Conservation (phyloP, 805 yeast species). For the Zygotorulaspora chibaensis region DNA sequence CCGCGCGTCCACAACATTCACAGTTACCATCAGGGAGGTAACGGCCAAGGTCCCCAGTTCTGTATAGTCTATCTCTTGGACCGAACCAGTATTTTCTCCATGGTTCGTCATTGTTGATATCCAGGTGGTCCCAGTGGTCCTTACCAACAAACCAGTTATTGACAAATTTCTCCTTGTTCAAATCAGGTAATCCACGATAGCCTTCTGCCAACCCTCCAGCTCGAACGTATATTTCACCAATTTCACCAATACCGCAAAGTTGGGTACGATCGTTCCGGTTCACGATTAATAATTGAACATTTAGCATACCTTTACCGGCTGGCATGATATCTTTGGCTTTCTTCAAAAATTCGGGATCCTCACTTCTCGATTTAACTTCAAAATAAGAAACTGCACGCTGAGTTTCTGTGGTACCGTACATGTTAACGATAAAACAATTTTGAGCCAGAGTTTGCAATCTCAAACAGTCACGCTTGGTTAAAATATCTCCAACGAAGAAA, state of each 20-base stretch:
- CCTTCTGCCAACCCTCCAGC: constrained; percentile 99
- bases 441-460: constrained; percentile 88
- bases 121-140: constrained; percentile 56
- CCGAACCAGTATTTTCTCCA: constrained; percentile 88
- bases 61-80: constrained; percentile 90
- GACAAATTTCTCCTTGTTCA: constrained; percentile 82
- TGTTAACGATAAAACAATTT: constrained; percentile 86
- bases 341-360: constrained; percentile 70
- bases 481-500: constrained; percentile 95
- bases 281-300: constrained; percentile 90
- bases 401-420: constrained; percentile 99
- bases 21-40: constrained; percentile 96
- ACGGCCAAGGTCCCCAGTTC: constrained; percentile 97
- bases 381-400: constrained; percentile 96
- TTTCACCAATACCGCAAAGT: constrained; percentile 97
- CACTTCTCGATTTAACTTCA: constrained; percentile 70
- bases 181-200: constrained; percentile 84
- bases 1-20: constrained; percentile 98
- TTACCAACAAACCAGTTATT: constrained; percentile 84
- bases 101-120: constrained; percentile 44
- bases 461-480: constrained; percentile 94
- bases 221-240: constrained; percentile 96
- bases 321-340: constrained; percentile 94
- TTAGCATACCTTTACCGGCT: constrained; percentile 96
- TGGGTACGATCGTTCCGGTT: constrained; percentile 84